These are phyloP conservation scores for Aegilops umbellulata DNA, from an alignment of 176 grass and related monocot species.

Conservation along the genomic window DNA sequence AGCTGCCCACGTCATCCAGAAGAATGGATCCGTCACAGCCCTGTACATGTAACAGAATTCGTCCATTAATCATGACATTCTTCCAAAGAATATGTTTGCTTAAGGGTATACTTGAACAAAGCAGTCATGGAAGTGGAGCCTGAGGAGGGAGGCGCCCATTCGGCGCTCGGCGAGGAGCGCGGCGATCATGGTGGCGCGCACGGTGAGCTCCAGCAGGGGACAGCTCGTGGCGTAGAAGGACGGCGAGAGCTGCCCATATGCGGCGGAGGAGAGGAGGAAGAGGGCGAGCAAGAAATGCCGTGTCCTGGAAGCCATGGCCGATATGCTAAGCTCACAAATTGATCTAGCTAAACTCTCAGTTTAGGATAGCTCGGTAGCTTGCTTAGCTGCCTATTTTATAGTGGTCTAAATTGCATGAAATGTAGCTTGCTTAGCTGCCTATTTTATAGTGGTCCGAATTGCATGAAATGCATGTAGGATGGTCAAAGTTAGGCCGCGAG, in stretches of 20 bases:
- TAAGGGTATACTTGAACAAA: slow-evolving; percentile 55
- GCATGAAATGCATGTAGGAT: background rate
- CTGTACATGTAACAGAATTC: background rate
- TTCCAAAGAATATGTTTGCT: too few relatives aligned
- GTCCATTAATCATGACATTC: background rate
- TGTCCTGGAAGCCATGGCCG: slow-evolving; percentile 30
- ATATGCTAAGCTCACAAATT: background rate
- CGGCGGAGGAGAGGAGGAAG: slow-evolving; percentile 29
- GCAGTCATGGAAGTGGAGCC: slow-evolving; percentile 86
- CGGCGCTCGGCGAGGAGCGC: slow-evolving; percentile 45
- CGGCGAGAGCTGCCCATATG: slow-evolving; percentile 50
- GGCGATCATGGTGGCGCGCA: slow-evolving; percentile 42
- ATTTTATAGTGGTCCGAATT: slow-evolving; percentile 8
- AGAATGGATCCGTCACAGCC: slow-evolving; percentile 82
- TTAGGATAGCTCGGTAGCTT: background rate
- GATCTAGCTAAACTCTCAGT: background rate
- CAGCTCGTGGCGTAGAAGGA: slow-evolving; percentile 55
- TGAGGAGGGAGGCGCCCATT: slow-evolving; percentile 70
- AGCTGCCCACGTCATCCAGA: slow-evolving; percentile 51
- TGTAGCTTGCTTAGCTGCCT: background rate
- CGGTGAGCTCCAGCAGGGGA: slow-evolving; percentile 37
- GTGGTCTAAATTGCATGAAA: background rate
- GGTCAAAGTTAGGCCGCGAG: slow-evolving; percentile 3
- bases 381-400: slow-evolving; percentile 15
- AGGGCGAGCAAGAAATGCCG: slow-evolving; percentile 36